Percentiles rank a stretch among this genome's conserved stretches.
Conservation (phyloP, 371 early-diverging fungal species). For the Mortierella sp. region DNA sequence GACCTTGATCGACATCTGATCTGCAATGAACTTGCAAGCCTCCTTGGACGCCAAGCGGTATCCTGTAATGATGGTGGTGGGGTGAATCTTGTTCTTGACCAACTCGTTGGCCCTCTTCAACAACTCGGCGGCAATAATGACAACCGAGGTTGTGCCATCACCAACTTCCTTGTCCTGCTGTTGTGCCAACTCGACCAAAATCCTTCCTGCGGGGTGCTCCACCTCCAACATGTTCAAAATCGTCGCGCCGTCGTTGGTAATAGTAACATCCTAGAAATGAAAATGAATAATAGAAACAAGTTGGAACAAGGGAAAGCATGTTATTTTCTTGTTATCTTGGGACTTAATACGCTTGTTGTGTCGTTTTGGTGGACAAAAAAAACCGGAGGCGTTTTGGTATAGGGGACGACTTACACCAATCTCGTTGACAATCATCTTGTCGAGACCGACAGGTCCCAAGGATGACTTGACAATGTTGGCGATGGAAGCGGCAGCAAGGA, state of each 20-base stretch:
- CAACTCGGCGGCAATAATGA: slow-evolving; percentile 98
- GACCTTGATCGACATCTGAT: slow-evolving; percentile 95
- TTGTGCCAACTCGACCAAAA: slow-evolving; percentile 98
- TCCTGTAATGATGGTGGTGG: slow-evolving; percentile 99
- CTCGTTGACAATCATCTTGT: slow-evolving; percentile 99
- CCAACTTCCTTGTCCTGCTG: slow-evolving; percentile 99
- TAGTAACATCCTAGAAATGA: slow-evolving; percentile 91
- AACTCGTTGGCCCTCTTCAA: slow-evolving; percentile 97
- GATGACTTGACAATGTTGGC: slow-evolving; percentile 99
- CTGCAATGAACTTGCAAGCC: slow-evolving; percentile 98
- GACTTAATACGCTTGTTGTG: background rate
- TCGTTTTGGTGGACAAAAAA: slow-evolving; percentile 22
- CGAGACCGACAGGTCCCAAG: slow-evolving; percentile 99
- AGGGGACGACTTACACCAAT: slow-evolving; percentile 87
- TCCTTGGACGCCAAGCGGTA: slow-evolving; percentile 99
- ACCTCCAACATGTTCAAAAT: slow-evolving; percentile 98
- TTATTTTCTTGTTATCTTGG: background rate
- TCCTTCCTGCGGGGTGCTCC: slow-evolving; percentile 98
- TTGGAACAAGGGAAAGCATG: background rate
- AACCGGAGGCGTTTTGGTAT: background rate
- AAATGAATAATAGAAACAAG: background rate
- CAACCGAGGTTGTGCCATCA: slow-evolving; percentile 99
- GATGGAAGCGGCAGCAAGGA: slow-evolving; percentile 86
- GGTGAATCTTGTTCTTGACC: slow-evolving; percentile 99
- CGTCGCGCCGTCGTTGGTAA: slow-evolving; percentile 99